These are phyloP conservation scores for Curvularia eragrostidis DNA, from an alignment of 2,329 filamentous ascomycete genomes.

Conservation along the genomic window DNA sequence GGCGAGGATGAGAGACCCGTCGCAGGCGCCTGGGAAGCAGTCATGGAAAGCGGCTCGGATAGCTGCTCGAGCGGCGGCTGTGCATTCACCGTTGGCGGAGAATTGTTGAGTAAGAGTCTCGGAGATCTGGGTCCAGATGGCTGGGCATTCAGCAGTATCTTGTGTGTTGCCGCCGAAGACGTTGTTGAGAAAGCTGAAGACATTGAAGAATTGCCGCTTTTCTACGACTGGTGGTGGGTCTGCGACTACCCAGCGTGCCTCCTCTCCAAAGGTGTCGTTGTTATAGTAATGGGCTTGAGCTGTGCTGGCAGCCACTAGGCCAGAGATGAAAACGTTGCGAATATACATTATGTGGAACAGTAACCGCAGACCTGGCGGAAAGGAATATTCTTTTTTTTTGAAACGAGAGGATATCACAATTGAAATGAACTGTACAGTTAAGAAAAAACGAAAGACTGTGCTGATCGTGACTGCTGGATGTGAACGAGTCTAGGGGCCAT, in stretches of 20 bases:
- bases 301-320: slow-evolving; percentile 37
- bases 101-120: slow-evolving; percentile 43
- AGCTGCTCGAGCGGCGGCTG: slow-evolving; percentile 45
- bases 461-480: slow-evolving; percentile 14
- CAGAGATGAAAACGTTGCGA: slow-evolving; percentile 34
- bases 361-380: slow-evolving; percentile 12
- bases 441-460: slow-evolving; percentile 22
- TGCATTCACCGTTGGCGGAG: slow-evolving; percentile 44
- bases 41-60: slow-evolving; percentile 48
- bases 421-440: slow-evolving; percentile 4
- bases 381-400: slow-evolving; percentile 7
- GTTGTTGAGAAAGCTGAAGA: slow-evolving; percentile 15
- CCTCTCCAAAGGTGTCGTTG: slow-evolving; percentile 26
- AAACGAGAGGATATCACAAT: slow-evolving; percentile 2
- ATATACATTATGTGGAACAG: slow-evolving; percentile 40
- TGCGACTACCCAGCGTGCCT: slow-evolving; percentile 19
- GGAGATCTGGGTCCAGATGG: slow-evolving; percentile 44
- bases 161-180: slow-evolving; percentile 16
- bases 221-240: slow-evolving; percentile 11
- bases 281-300: slow-evolving; percentile 34
- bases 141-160: slow-evolving; percentile 30
- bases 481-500: slow-evolving; percentile 6
- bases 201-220: slow-evolving; percentile 25
- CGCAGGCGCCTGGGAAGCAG: slow-evolving; percentile 48
- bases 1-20: slow-evolving; percentile 48